Conservation (phyloP, 106 monocot genomes). For the Ottelia alismoides region DNA sequence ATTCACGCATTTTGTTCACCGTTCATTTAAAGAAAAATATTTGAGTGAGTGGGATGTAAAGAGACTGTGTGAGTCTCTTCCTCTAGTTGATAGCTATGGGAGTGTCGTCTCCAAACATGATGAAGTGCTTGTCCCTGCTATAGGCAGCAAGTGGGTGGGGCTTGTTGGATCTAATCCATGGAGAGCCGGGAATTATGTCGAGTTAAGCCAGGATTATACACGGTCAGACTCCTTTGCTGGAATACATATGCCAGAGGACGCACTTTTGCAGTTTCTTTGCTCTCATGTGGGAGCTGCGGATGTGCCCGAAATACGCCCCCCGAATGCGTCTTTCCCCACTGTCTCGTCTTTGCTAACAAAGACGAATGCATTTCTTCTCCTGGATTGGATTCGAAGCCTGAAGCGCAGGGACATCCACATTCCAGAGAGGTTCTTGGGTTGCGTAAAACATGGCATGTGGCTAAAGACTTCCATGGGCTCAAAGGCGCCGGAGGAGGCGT, state of each 20-base stretch:
- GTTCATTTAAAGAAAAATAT: constrained; percentile 9
- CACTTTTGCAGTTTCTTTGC: constrained; percentile 24
- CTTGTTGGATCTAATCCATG: constrained; percentile 55
- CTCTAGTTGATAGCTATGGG: constrained; percentile 45
- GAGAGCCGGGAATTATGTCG: constrained; percentile 26
- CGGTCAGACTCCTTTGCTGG: constrained; percentile 16
- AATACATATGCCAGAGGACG: constrained; percentile 11
- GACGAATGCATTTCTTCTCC: constrained; percentile 3
- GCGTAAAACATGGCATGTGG: constrained; percentile 1
- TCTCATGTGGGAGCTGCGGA: constrained; percentile 16
- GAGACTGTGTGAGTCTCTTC: constrained; percentile 18
- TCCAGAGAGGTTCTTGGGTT: not conserved
- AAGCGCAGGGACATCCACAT: not conserved
- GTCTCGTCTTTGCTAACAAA: constrained; percentile 2
- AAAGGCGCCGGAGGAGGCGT: constrained; percentile 1
- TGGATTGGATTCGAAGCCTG: constrained; percentile 6
- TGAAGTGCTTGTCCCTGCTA: constrained; percentile 31
- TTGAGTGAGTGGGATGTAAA: constrained; percentile 2
- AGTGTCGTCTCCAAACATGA: not conserved
- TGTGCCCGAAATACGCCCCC: constrained; percentile 31
- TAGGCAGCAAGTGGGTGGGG: constrained; percentile 39
- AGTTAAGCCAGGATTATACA: constrained; percentile 30
- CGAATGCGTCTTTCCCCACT: constrained; percentile 17
- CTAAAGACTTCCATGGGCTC: constrained; percentile 2
- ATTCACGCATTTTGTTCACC: constrained; percentile 41